A percentile compares a stretch with the other conserved stretches of the same genome.
Evolutionary conservation across 208 protist genomes (phyloP).

Genomic region (Leishmania turanica): DNA sequence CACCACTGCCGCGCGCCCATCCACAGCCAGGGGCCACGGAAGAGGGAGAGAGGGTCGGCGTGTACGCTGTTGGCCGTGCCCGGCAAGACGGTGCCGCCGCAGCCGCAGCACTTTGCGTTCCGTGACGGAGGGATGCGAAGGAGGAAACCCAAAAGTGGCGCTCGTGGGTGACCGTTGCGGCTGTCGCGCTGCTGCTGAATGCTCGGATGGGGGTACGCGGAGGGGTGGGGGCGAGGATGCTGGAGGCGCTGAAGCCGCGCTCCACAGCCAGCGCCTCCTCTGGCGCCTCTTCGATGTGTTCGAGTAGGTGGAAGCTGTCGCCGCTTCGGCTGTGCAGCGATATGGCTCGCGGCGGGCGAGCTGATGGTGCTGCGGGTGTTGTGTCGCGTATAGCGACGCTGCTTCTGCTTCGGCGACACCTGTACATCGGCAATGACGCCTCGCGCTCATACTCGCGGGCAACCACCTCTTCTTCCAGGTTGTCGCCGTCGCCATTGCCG

Average conservation of each 20-base stretch:
- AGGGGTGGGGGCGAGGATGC: background rate
- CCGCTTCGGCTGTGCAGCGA: background rate
- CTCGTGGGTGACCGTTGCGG: background rate
- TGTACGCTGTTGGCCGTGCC: background rate
- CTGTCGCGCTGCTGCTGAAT: background rate
- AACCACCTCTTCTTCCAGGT: background rate
- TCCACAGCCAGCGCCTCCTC: background rate
- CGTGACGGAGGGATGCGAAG: background rate
- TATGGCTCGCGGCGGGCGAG: background rate
- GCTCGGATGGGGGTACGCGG: background rate
- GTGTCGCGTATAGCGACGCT: background rate
- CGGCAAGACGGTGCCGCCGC: background rate
- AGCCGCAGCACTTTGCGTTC: background rate
- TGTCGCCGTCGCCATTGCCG: background rate
- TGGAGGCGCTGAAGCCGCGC: background rate
- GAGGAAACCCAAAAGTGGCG: background rate
- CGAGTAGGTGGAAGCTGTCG: background rate
- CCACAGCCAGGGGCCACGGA: background rate
- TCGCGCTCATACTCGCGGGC: background rate
- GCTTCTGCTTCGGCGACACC: background rate
- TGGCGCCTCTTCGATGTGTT: background rate
- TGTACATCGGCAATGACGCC: background rate
- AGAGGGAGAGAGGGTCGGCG: background rate
- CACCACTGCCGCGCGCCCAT: background rate
- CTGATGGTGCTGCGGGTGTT: constrained; percentile 5